Base-by-base conservation (phyloP, 139 green algal species). In the Mychonastes homosphaera region DNA sequence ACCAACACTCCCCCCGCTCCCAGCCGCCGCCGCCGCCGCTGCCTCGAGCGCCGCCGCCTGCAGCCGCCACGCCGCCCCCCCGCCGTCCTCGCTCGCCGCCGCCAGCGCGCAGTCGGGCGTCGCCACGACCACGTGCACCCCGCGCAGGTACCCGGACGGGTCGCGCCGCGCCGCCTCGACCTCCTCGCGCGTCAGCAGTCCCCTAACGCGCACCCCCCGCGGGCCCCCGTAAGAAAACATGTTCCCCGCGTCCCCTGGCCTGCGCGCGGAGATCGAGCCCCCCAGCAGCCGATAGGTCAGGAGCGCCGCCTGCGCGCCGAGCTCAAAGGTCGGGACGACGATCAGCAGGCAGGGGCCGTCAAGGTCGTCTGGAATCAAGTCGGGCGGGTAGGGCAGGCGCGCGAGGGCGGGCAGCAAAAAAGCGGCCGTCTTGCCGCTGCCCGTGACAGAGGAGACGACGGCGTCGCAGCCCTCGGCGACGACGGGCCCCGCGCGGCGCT, bases 191-290 rank as follows among this genome's bases (percentile, higher is more conserved):
- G 81, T 80, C 63, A 94, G 61, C n/a, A 92, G 32, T 6, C 84
- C 84, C 24, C 43, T 3, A 24, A 86, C 85, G 70, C 85, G 80
- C 44, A 92, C 66, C 7, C 78, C 81, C 32, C 67, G 53, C 3
- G 87, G 87, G 0, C 87, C 87, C 0, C 39, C 64, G 67, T 85
- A 95, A 24, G 64, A 77, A 66, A 87, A 95, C 71, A 95, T 87
- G 79, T 93, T 95, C 43, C 70, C 79, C 0, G 45, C 16, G 32
- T 85, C 71, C 0, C 87, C 87, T 0, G 87, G 87, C 3, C 54
- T 53, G 12, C 81, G 72, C 0, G 61, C 44, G 61, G 71, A 86
- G 29, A 88, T 62, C 47, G 71, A 83, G 41, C 86, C 86, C 4
- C 86, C 86, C 49, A 84, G 76, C 26, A 94, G 74, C 53, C 80